Percentiles rank a stretch among this genome's conserved stretches.
Evolutionary conservation across 2,329 filamentous ascomycete genomes (phyloP).

Genomic region (Cryphonectria radicalis): DNA sequence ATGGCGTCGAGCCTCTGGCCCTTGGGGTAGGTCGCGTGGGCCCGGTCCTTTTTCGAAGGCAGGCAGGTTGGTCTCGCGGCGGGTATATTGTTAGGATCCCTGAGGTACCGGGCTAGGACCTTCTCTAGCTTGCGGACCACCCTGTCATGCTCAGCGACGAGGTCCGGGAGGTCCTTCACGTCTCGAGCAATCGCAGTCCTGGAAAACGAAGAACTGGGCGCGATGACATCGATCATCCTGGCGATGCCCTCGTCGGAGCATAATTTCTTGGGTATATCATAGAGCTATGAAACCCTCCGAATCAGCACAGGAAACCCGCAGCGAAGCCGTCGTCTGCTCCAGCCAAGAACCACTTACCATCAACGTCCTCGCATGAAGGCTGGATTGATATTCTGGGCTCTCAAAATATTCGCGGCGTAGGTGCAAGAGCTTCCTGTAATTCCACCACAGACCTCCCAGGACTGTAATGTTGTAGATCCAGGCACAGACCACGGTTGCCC

Average conservation of each 20-base stretch:
- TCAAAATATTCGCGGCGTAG: slow-evolving; percentile 82
- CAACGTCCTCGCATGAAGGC: slow-evolving; percentile 75
- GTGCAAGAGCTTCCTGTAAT: slow-evolving; percentile 74
- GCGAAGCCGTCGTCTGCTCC: no score
- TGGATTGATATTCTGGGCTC: slow-evolving; percentile 84
- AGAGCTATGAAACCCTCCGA: slow-evolving; percentile 59
- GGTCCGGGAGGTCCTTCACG: slow-evolving; percentile 82
- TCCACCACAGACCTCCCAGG: slow-evolving; percentile 84
- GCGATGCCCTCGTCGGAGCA: slow-evolving; percentile 86
- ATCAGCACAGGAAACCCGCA: slow-evolving; percentile 28
- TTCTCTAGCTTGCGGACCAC: slow-evolving; percentile 82
- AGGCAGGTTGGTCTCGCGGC: slow-evolving; percentile 76
- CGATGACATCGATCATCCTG: slow-evolving; percentile 78
- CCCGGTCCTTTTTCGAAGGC: slow-evolving; percentile 78
- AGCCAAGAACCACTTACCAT: slow-evolving; percentile 53
- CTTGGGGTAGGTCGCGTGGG: slow-evolving; percentile 64
- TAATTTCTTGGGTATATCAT: slow-evolving; percentile 78
- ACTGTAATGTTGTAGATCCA: slow-evolving; percentile 76
- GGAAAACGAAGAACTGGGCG: slow-evolving; percentile 77
- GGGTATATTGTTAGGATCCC: slow-evolving; percentile 81
- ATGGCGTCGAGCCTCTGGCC: slow-evolving; percentile 89
- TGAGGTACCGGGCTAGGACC: slow-evolving; percentile 86
- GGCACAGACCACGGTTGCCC: slow-evolving; percentile 62
- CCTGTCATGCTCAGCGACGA: slow-evolving; percentile 83
- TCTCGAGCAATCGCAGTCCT: slow-evolving; percentile 86